Conservation (phyloP, 108 stramenopile species). For the Stephanodiscus triporus region DNA sequence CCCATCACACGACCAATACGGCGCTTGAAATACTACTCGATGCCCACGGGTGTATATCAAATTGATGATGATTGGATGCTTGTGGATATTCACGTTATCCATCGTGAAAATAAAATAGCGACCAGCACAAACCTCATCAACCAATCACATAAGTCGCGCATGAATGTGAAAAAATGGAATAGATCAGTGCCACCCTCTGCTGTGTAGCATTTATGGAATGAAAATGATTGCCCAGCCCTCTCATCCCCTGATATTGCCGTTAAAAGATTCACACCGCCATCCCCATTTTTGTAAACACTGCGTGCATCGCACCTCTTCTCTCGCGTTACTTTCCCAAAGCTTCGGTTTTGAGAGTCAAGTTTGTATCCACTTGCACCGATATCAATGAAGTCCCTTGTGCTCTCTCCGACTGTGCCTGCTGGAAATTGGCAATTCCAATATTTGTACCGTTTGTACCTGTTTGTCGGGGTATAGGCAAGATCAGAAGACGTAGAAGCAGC, state of each 20-base stretch:
- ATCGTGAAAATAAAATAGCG: slow-evolving; percentile 9
- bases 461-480: slow-evolving; percentile 2
- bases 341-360: no score
- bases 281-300: background rate
- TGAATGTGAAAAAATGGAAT: background rate
- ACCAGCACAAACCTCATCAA: background rate
- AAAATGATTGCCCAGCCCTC: background rate
- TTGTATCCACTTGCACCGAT: no score
- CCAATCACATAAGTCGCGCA: background rate
- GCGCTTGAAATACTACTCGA: slow-evolving; percentile 2
- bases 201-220: background rate
- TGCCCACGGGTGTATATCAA: slow-evolving; percentile 6
- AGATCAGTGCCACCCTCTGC: background rate
- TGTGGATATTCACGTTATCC: slow-evolving; percentile 18
- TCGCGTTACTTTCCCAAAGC: background rate
- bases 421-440: background rate
- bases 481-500: slow-evolving; percentile 4
- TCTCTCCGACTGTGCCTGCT: background rate
- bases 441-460: background rate
- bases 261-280: background rate
- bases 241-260: slow-evolving; percentile 4
- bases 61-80: slow-evolving; percentile 2
- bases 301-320: background rate
- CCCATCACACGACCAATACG: slow-evolving; percentile 20
- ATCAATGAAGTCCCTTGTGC: background rate